phyloP scores from a whole-genome alignment of 805 yeast species.

The Groenewaldozyma tartarivorans region DNA sequence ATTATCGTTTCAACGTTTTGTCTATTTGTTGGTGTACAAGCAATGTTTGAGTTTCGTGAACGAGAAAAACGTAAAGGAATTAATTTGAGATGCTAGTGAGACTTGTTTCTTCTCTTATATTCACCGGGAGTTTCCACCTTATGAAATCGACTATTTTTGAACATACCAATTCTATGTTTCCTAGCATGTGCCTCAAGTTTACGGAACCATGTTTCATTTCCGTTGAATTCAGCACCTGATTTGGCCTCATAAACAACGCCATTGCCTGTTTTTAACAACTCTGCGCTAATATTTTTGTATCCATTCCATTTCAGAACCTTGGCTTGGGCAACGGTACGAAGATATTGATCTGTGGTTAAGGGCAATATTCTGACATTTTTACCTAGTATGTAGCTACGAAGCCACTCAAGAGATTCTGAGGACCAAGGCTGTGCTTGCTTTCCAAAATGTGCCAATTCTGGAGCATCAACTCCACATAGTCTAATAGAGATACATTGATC shows the following conservation, averaged over 20 bases:
- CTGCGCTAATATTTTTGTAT: slow-evolving; percentile 69
- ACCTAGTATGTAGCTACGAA: slow-evolving; percentile 55
- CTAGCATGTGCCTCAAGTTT: slow-evolving; percentile 54
- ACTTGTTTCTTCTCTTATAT: slow-evolving; percentile 36
- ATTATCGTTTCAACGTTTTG: slow-evolving; percentile 56
- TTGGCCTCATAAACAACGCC: slow-evolving; percentile 85
- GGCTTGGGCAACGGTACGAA: slow-evolving; percentile 76
- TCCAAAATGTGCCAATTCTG: slow-evolving; percentile 92
- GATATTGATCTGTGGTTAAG: slow-evolving; percentile 76
- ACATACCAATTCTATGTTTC: slow-evolving; percentile 50
- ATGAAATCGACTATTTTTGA: slow-evolving; percentile 41
- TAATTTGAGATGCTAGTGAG: slow-evolving; percentile 57
- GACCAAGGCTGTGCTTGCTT: slow-evolving; percentile 83
- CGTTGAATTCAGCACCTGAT: slow-evolving; percentile 77
- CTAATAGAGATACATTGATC: slow-evolving; percentile 71
- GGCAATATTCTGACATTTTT: slow-evolving; percentile 68
- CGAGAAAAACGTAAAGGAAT: slow-evolving; percentile 77
- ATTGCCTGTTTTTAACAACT: slow-evolving; percentile 76
- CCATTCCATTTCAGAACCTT: slow-evolving; percentile 55
- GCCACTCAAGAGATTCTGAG: slow-evolving; percentile 77
- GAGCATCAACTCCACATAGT: slow-evolving; percentile 92
- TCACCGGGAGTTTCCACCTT: slow-evolving; percentile 73
- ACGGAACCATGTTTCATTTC: slow-evolving; percentile 51
- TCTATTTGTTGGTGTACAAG: slow-evolving; percentile 77
- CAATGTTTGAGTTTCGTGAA: slow-evolving; percentile 90